Percentiles rank a stretch among this genome's conserved stretches.
phyloP scores from a whole-genome alignment of 2,329 filamentous ascomycete genomes.

The Tolypocladium ophioglossoides region DNA sequence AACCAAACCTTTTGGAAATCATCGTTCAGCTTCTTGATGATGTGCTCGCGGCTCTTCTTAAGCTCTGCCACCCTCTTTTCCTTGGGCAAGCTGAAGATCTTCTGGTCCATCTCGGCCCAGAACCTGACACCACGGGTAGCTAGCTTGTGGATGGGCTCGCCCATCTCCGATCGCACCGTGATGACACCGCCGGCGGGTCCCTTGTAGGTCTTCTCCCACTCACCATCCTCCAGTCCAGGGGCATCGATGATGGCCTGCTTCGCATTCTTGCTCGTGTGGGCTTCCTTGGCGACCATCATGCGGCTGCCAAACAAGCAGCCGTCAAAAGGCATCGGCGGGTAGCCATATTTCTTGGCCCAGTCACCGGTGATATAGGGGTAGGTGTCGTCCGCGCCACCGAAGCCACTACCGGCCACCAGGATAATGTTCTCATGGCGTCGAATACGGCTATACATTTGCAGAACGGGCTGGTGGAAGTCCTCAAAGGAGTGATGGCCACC shows the following conservation, averaged over 20 bases:
- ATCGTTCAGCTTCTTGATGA: conserved; percentile 91
- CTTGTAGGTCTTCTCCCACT: conserved; percentile 94
- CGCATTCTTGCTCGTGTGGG: conserved; percentile 74
- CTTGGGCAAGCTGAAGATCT: conserved; percentile 94
- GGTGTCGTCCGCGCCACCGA: conserved; percentile 81
- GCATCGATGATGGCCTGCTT: conserved; percentile 88
- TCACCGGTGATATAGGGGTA: conserved; percentile 85
- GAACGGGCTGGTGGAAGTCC: conserved; percentile 86
- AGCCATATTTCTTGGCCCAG: conserved; percentile 81
- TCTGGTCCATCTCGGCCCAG: conserved; percentile 98
- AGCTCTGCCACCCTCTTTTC: conserved; percentile 83
- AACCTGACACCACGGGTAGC: conserved; percentile 92
- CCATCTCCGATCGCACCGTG: conserved; percentile 97
- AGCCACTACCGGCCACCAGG: conserved; percentile 81
- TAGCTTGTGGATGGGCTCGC: conserved; percentile 97
- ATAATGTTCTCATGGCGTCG: conserved; percentile 79
- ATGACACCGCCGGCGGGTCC: conserved; percentile 86
- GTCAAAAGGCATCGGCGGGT: conserved; percentile 89
- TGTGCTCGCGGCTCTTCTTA: conserved; percentile 79
- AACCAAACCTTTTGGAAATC: conserved; percentile 98
- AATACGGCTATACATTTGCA: conserved; percentile 85
- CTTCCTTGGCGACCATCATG: conserved; percentile 92
- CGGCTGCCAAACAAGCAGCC: conserved; percentile 84
- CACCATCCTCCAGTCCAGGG: conserved; percentile 65
- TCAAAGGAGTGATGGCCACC: conserved; percentile 93